Conservation (phyloP, 768 basidiomycete genomes). For the Thelephora ganbajun region DNA sequence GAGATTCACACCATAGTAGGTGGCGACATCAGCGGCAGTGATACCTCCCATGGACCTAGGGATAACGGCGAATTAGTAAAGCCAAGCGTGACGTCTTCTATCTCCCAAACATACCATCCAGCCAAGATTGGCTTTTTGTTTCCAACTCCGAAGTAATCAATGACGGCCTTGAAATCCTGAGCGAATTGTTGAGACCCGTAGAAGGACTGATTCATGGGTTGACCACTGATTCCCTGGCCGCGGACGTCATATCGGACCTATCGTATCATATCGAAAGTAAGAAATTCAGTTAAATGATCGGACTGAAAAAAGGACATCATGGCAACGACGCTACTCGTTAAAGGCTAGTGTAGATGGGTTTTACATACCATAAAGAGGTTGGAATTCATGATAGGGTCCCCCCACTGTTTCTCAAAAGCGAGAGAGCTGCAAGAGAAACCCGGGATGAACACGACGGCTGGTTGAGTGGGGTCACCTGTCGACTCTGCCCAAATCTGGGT, state of each 20-base stretch:
- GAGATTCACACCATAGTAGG: slow-evolving; percentile 6
- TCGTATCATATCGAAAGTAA: slow-evolving; percentile 12
- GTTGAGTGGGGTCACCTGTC: slow-evolving; percentile 22
- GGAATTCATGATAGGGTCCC: slow-evolving; percentile 14
- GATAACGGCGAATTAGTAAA: neutral
- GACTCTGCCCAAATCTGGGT: slow-evolving; percentile 26
- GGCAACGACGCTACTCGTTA: too few relatives aligned
- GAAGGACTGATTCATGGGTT: slow-evolving; percentile 9
- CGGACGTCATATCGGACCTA: slow-evolving; percentile 20
- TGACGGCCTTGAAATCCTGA: slow-evolving; percentile 18
- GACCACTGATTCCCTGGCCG: slow-evolving; percentile 17
- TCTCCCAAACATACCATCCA: slow-evolving; percentile 16
- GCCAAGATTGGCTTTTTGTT: slow-evolving; percentile 9
- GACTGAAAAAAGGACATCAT: too few relatives aligned
- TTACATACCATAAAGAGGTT: too few relatives aligned
- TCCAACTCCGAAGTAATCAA: slow-evolving; percentile 11
- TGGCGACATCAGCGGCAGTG: too few relatives aligned
- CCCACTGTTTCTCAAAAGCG: slow-evolving; percentile 25
- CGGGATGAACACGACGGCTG: slow-evolving; percentile 27
- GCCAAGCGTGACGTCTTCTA: neutral
- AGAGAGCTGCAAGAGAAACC: slow-evolving; percentile 22
- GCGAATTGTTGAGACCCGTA: slow-evolving; percentile 13
- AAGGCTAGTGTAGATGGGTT: too few relatives aligned
- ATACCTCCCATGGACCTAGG: neutral
- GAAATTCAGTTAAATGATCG: too few relatives aligned